Percentiles rank a stretch among this genome's conserved stretches.
Conservation (phyloP, 257 asterid genomes). For the Gentiana dahurica region DNA sequence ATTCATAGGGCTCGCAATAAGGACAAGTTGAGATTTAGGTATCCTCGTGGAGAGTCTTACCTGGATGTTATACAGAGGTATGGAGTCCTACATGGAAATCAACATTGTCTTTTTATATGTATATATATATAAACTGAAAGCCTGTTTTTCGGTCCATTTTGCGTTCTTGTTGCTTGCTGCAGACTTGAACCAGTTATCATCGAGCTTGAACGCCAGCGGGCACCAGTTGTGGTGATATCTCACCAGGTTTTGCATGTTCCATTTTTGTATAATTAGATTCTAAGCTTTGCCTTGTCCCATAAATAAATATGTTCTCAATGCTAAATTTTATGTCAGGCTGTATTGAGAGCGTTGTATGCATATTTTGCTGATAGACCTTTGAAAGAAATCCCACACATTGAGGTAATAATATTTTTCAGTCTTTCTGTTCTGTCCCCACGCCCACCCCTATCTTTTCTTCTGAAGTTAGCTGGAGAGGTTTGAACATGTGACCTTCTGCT, state of each 20-base stretch:
- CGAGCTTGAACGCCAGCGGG: constrained; percentile 96
- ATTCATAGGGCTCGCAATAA: constrained; percentile 69
- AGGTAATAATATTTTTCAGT: constrained; percentile 33
- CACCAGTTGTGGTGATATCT: constrained; percentile 95
- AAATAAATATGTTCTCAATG: constrained; percentile 9
- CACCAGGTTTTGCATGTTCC: constrained; percentile 61
- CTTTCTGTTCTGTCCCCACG: too few relatives aligned
- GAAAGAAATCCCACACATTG: constrained; percentile 90
- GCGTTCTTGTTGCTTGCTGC: constrained; percentile 9
- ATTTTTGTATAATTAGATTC: neutral
- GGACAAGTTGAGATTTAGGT: constrained; percentile 94
- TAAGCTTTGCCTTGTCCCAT: neutral
- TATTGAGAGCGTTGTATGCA: constrained; percentile 93
- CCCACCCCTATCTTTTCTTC: too few relatives aligned
- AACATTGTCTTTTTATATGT: too few relatives aligned
- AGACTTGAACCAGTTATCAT: constrained; percentile 98
- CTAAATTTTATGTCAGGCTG: constrained; percentile 46
- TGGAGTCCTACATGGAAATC: constrained; percentile 8
- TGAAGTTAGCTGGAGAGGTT: neutral
- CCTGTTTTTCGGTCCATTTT: constrained; percentile 9
- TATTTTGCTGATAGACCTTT: constrained; percentile 98
- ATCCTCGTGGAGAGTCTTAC: constrained; percentile 98
- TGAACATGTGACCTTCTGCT: too few relatives aligned
- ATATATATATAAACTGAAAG: constrained; percentile 3
- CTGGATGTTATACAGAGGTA: constrained; percentile 98